Conservation (phyloP, 192 early-diverging fungal species). For the Backusella westeae region DNA sequence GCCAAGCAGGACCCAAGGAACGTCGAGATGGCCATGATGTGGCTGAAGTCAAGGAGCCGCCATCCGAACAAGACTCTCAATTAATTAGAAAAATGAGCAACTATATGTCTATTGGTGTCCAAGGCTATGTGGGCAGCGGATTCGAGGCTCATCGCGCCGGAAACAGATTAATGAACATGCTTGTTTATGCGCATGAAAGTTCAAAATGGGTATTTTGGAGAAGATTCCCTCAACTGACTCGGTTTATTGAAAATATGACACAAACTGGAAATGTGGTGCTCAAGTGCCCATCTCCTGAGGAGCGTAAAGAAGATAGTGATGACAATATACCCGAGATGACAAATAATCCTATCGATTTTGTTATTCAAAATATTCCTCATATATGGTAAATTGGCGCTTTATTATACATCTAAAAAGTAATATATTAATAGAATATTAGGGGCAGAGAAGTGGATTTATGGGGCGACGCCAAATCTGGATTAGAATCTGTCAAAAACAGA, state of each 20-base stretch:
- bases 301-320: conserved; percentile 24
- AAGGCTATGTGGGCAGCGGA: conserved; percentile 66
- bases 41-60: conserved; percentile 16
- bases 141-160: conserved; percentile 69
- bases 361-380: conserved; percentile 71
- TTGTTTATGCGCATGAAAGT: conserved; percentile 61
- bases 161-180: conserved; percentile 61
- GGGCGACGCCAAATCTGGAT: conserved; percentile 48
- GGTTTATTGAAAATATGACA: conserved; percentile 56
- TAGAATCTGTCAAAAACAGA: conserved; percentile 41
- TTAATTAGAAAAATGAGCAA: conserved; percentile 62
- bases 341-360: conserved; percentile 64
- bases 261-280: conserved; percentile 48
- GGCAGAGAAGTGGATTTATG: conserved; percentile 71
- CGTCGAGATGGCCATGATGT: conserved; percentile 41
- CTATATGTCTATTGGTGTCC: conserved; percentile 73
- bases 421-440: conserved; percentile 9
- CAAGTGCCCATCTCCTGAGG: conserved; percentile 39
- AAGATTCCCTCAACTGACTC: conserved; percentile 60
- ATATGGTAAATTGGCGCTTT: conserved; percentile 43
- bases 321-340: conserved; percentile 47
- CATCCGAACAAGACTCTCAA: background rate
- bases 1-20: conserved; percentile 57
- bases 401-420: background rate
- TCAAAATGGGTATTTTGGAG: conserved; percentile 62